Percentiles rank a stretch among this genome's conserved stretches.
These are phyloP conservation scores for Diplodia sapinea DNA, from an alignment of 2,329 filamentous ascomycete species.

Conservation along the genomic window DNA sequence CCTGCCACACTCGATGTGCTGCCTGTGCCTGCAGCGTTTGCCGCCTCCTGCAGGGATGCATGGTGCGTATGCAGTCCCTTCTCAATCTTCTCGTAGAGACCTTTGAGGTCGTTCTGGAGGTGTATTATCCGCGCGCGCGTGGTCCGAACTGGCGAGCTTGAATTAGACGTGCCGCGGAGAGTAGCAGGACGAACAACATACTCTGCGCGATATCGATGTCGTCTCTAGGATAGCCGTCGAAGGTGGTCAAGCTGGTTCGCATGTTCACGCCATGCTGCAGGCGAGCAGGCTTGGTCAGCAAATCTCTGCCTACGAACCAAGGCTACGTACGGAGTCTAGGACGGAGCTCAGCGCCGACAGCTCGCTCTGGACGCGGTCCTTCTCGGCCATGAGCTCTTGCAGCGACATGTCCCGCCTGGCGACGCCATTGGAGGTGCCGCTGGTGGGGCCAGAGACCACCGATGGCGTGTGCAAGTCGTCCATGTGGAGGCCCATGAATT, in stretches of 20 bases:
- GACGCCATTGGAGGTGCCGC: conserved; percentile 66
- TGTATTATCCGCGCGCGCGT: conserved; percentile 87
- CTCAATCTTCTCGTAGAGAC: conserved; percentile 82
- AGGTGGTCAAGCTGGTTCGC: conserved; percentile 83
- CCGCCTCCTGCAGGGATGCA: conserved; percentile 63
- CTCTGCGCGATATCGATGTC: conserved; percentile 96
- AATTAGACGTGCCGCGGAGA: not conserved
- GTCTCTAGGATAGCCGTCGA: conserved; percentile 88
- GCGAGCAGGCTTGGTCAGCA: conserved; percentile 35
- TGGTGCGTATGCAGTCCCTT: conserved; percentile 88
- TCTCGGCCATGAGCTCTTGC: conserved; percentile 80
- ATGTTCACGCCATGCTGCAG: conserved; percentile 89
- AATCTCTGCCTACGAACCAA: not conserved
- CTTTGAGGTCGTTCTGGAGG: conserved; percentile 91
- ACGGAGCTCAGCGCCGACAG: conserved; percentile 83
- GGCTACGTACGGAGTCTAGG: conserved; percentile 75
- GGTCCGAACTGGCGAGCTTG: conserved; percentile 72
- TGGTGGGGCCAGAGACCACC: conserved; percentile 77
- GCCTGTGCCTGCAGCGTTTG: conserved; percentile 33
- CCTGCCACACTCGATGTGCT: conserved; percentile 35
- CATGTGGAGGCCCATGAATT: conserved; percentile 63
- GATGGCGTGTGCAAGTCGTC: conserved; percentile 72
- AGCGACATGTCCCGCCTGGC: conserved; percentile 70
- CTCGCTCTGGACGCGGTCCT: conserved; percentile 84
- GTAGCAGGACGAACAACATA: conserved; percentile 52